phyloP scores from a whole-genome alignment of 176 grass and related monocot genomes.

The Musa acuminata region DNA sequence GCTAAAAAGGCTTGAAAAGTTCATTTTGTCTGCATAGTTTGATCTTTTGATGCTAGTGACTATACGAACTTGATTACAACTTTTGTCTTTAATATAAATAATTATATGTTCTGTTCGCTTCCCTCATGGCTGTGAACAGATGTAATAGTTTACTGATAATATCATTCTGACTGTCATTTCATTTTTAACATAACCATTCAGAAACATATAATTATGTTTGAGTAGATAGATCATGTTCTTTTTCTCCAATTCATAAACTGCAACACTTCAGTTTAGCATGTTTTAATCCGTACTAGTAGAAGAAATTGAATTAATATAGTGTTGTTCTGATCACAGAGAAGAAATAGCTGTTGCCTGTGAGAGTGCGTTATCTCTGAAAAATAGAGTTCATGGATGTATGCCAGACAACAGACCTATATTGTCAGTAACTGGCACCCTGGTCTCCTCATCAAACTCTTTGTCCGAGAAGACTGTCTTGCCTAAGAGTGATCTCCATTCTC shows the following conservation, averaged over 20 bases:
- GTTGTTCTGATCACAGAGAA: constrained; percentile 23
- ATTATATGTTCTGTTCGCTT: background rate
- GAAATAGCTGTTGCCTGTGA: constrained; percentile 54
- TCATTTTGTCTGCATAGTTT: background rate
- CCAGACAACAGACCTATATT: constrained; percentile 36
- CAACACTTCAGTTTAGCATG: background rate
- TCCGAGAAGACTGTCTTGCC: constrained; percentile 21
- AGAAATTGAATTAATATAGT: background rate
- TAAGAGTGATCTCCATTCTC: background rate
- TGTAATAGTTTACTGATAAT: background rate
- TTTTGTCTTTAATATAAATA: background rate
- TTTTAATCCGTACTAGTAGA: background rate
- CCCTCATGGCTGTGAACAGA: background rate
- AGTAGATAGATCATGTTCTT: background rate
- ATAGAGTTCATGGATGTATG: constrained; percentile 27
- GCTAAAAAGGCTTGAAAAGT: no score
- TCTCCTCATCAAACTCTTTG: constrained; percentile 36
- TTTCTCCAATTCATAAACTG: background rate
- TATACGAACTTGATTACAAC: background rate
- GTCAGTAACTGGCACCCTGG: constrained; percentile 27
- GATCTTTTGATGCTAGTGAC: background rate
- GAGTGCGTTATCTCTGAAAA: constrained; percentile 30
- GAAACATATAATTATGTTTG: background rate
- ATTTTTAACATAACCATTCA: background rate
- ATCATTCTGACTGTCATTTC: background rate